A percentile compares a stretch with the other conserved stretches of the same genome.
phyloP scores from a whole-genome alignment of 139 green algal species.

The Chlorella sp. region DNA sequence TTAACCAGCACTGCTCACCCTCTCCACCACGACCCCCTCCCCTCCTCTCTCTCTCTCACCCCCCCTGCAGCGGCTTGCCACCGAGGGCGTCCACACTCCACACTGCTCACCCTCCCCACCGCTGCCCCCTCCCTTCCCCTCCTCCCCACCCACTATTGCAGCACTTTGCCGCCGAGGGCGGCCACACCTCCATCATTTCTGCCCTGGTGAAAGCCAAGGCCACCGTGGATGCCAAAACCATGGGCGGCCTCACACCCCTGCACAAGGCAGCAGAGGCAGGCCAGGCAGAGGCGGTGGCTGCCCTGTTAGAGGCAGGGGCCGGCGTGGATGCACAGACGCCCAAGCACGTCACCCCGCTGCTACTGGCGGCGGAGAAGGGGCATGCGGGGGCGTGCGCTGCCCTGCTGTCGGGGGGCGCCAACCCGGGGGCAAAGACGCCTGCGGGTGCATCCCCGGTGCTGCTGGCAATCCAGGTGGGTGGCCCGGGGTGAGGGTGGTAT shows the following conservation, averaged over 20 bases:
- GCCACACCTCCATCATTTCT: not conserved
- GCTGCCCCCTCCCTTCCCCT: not conserved
- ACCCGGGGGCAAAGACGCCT: not conserved
- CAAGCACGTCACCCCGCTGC: conserved; percentile 26
- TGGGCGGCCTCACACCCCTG: conserved; percentile 16
- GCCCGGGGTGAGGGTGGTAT: not conserved
- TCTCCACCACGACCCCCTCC: too few relatives aligned
- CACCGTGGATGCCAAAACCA: conserved; percentile 1
- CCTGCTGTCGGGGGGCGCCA: conserved; percentile 10
- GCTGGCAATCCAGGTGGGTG: not conserved
- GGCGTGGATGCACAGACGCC: not conserved
- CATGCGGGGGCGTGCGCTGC: not conserved
- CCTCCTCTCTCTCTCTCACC: too few relatives aligned
- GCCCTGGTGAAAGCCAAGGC: not conserved
- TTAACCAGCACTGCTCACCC: too few relatives aligned
- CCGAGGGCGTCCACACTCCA: not conserved
- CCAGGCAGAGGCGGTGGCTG: not conserved
- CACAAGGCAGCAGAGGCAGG: not conserved
- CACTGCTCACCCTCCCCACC: not conserved
- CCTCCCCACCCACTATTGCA: not conserved
- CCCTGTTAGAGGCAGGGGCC: conserved; percentile 6
- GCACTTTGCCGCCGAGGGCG: conserved; percentile 2
- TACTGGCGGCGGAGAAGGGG: not conserved
- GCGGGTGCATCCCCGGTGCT: not conserved
- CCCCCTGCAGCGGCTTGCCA: not conserved